phyloP scores from a whole-genome alignment of 1,284 basidiomycete genomes.

The Hemileia vastatrix region DNA sequence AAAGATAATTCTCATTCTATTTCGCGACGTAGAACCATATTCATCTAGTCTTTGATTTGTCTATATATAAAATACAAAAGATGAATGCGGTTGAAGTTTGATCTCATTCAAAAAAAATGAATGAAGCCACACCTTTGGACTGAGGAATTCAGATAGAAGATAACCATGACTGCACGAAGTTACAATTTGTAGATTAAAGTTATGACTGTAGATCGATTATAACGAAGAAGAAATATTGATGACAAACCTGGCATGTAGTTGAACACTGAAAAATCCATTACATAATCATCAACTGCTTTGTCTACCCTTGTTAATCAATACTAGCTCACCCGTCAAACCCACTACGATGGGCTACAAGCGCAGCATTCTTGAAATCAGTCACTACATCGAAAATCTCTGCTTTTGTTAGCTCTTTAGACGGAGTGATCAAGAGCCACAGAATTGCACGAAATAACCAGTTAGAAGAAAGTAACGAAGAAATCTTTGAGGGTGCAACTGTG shows the following conservation, averaged over 20 bases:
- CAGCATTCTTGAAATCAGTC: background rate
- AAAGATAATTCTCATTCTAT: constrained; percentile 6
- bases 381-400: background rate
- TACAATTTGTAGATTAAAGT: background rate
- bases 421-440: background rate
- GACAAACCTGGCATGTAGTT: constrained; percentile 9
- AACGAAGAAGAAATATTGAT: background rate
- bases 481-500: background rate
- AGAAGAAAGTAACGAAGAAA: background rate
- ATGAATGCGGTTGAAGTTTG: background rate
- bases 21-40: background rate
- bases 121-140: background rate
- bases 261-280: background rate
- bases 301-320: background rate
- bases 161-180: constrained; percentile 4
- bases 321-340: constrained; percentile 9
- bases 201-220: background rate
- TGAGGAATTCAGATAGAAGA: constrained; percentile 7
- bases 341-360: constrained; percentile 6
- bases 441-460: too few relatives aligned
- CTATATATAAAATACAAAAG: constrained; percentile 1
- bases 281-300: background rate
- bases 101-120: background rate
- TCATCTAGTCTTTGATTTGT: constrained; percentile 8
- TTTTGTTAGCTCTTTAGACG: background rate